Conservation (phyloP, 1,284 basidiomycete species). For the Tylopilus orsonianus region DNA sequence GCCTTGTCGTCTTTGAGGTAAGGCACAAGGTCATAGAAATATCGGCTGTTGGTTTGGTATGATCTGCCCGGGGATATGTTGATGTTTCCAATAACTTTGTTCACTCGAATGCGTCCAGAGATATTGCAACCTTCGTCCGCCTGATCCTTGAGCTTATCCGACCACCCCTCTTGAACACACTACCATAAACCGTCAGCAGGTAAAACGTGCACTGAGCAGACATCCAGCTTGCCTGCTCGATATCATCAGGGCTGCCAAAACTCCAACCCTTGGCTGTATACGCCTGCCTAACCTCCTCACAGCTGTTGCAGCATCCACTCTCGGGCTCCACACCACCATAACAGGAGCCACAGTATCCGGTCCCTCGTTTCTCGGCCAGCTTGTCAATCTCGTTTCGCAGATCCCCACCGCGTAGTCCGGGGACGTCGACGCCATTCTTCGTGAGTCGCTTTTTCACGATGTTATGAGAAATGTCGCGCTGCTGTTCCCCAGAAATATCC, state of each 20-base stretch:
- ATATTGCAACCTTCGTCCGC: constrained; percentile 94
- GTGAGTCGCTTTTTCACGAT: constrained; percentile 83
- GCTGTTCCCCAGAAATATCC: constrained; percentile 97
- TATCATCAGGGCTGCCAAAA: constrained; percentile 85
- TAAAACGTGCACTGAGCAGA: not conserved
- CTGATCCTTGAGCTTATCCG: constrained; percentile 91
- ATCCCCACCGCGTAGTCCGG: constrained; percentile 57
- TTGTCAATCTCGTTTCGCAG: constrained; percentile 86
- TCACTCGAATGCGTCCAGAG: constrained; percentile 87
- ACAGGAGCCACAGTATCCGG: constrained; percentile 92
- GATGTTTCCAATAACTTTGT: constrained; percentile 95
- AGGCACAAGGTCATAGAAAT: constrained; percentile 92
- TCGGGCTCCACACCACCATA: constrained; percentile 87
- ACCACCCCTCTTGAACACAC: constrained; percentile 95
- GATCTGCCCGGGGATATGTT: constrained; percentile 88
- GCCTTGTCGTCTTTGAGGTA: constrained; percentile 88
- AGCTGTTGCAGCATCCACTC: constrained; percentile 92
- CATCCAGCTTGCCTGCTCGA: constrained; percentile 80
- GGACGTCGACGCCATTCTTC: constrained; percentile 58
- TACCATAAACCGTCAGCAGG: constrained; percentile 35
- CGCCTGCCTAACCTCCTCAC: constrained; percentile 90
- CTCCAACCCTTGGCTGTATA: constrained; percentile 96
- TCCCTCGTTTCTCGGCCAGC: constrained; percentile 60
- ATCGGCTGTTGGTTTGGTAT: constrained; percentile 84
- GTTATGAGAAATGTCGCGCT: constrained; percentile 88